phyloP scores from a whole-genome alignment of 1,284 basidiomycete genomes.

The Ustilago tritici region DNA sequence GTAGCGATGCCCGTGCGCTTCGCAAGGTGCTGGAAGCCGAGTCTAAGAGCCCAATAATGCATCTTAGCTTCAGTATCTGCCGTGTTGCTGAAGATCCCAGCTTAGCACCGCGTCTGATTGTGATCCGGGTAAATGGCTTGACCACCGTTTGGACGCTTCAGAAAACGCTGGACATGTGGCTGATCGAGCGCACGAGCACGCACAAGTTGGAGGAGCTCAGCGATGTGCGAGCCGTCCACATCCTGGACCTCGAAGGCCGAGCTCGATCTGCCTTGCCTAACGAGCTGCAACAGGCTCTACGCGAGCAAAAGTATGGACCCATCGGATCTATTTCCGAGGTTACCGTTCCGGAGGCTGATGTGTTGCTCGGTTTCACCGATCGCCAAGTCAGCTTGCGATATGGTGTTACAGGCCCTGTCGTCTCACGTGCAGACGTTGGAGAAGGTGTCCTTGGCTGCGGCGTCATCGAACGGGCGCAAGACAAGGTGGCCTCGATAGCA shows the following conservation, averaged over 20 bases:
- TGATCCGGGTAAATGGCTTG: constrained; percentile 51
- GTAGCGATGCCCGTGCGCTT: constrained; percentile 23
- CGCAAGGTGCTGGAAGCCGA: constrained; percentile 57
- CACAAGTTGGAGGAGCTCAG: constrained; percentile 51
- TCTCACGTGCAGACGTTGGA: constrained; percentile 50
- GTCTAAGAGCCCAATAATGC: constrained; percentile 47
- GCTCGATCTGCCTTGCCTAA: constrained; percentile 35
- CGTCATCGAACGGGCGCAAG: constrained; percentile 49
- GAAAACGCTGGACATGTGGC: constrained; percentile 57
- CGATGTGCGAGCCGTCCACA: constrained; percentile 18
- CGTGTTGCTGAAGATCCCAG: constrained; percentile 52
- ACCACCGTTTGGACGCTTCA: constrained; percentile 63
- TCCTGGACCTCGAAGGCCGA: constrained; percentile 56
- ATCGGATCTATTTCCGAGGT: constrained; percentile 9
- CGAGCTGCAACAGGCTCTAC: constrained; percentile 52
- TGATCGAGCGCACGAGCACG: constrained; percentile 43
- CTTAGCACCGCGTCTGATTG: constrained; percentile 60
- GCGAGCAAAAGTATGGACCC: constrained; percentile 46
- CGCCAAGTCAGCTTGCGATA: constrained; percentile 33
- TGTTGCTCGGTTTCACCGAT: constrained; percentile 45
- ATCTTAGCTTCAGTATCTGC: constrained; percentile 56
- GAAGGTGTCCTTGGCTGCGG: constrained; percentile 52
- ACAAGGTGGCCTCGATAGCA: constrained; percentile 52
- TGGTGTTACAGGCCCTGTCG: constrained; percentile 53
- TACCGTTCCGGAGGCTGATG: constrained; percentile 30